Evolutionary conservation across 345 rosid genomes (phyloP).

Genomic region (Arabidopsis arenosa): DNA sequence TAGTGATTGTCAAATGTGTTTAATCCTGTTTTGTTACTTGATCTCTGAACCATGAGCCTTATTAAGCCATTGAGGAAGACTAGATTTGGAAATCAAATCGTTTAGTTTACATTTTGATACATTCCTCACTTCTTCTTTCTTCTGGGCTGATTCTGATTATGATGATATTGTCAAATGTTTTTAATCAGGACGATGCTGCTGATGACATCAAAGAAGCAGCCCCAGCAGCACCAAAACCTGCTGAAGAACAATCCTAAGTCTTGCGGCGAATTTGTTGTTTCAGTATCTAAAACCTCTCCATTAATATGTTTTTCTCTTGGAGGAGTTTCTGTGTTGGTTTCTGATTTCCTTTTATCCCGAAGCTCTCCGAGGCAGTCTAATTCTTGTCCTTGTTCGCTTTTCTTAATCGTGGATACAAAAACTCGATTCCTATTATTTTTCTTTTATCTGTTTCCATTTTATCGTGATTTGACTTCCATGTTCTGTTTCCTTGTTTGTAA

Average conservation of each 20-base stretch:
- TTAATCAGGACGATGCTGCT: conserved; percentile 72
- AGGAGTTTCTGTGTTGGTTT: conserved; percentile 53
- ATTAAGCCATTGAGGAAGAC: neutral
- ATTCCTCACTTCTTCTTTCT: neutral
- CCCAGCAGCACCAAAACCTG: conserved; percentile 71
- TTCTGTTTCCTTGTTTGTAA: conserved; percentile 24
- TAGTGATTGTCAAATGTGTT: conserved; percentile 7
- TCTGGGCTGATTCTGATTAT: neutral
- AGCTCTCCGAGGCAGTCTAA: conserved; percentile 48
- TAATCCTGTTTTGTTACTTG: neutral
- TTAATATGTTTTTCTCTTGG: conserved; percentile 65
- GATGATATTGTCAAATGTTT: conserved; percentile 9
- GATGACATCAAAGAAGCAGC: conserved; percentile 79
- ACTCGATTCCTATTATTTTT: conserved; percentile 23
- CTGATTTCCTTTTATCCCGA: conserved; percentile 38
- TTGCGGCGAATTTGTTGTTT: conserved; percentile 33
- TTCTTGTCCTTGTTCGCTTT: conserved; percentile 51
- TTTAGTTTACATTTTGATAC: conserved; percentile 6
- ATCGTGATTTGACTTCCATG: neutral
- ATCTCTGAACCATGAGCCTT: neutral
- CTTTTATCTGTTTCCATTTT: conserved; percentile 2
- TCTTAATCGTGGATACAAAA: conserved; percentile 43
- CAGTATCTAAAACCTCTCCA: conserved; percentile 56
- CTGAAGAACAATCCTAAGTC: conserved; percentile 58
- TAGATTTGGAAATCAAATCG: neutral